Evolutionary conservation across 768 basidiomycete species (phyloP).

Genomic region (Leccinellum luteum): DNA sequence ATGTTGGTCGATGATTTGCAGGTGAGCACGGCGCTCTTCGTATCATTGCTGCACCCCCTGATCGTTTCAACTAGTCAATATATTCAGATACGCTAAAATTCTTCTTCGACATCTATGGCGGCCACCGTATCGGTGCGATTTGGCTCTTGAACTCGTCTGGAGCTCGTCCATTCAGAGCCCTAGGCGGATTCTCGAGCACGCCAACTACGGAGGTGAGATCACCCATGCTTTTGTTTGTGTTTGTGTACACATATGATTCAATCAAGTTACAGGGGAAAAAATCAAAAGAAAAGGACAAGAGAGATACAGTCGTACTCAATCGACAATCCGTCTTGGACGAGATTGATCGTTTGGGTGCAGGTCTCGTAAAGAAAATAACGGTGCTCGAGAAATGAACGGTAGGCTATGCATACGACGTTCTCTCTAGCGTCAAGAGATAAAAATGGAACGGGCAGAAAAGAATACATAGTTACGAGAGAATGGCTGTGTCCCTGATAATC

Average conservation of each 20-base stretch:
- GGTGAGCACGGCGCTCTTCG: constrained; percentile 41
- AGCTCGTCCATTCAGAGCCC: constrained; percentile 70
- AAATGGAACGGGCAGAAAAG: background rate
- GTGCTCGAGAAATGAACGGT: constrained; percentile 8
- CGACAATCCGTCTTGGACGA: constrained; percentile 65
- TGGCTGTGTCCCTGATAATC: constrained; percentile 29
- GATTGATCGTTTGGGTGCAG: constrained; percentile 71
- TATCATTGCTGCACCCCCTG: background rate
- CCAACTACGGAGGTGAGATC: constrained; percentile 43
- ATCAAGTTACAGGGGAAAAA: constrained; percentile 24
- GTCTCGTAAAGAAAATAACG: constrained; percentile 54
- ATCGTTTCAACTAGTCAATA: constrained; percentile 44
- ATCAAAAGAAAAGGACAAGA: constrained; percentile 48
- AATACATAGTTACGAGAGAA: constrained; percentile 15
- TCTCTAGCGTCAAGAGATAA: background rate
- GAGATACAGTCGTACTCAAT: constrained; percentile 61
- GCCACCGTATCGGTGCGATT: constrained; percentile 72
- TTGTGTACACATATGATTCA: background rate
- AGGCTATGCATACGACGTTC: background rate
- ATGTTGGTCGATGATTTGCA: constrained; percentile 68
- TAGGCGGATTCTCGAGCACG: constrained; percentile 74
- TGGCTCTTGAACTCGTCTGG: constrained; percentile 77
- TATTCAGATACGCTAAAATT: constrained; percentile 78
- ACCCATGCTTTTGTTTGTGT: background rate
- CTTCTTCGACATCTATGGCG: constrained; percentile 84